These are phyloP conservation scores for Yamadazyma kanchanaburiensis DNA, from an alignment of 1,139 yeast species.

Conservation along the genomic window DNA sequence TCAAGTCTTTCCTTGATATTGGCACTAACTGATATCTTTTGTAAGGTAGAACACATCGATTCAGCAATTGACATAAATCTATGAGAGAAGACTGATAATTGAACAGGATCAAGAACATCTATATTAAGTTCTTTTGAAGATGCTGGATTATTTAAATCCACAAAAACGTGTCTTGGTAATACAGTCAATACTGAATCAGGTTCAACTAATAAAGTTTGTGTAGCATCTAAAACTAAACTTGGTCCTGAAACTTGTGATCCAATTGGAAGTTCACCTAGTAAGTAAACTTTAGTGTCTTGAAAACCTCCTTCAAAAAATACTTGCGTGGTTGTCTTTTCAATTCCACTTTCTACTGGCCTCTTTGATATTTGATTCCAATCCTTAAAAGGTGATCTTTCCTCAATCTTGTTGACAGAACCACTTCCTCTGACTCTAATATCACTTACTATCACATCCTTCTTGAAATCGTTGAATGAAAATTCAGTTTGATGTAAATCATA, in stretches of 20 bases:
- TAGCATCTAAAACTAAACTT: conserved; percentile 18
- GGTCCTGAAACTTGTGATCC: conserved; percentile 19
- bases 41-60: conserved; percentile 20
- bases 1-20: conserved; percentile 24
- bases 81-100: conserved; percentile 19
- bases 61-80: conserved; percentile 23
- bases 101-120: conserved; percentile 17
- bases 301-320: conserved; percentile 43
- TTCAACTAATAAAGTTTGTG: conserved; percentile 19
- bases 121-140: conserved; percentile 5
- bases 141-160: conserved; percentile 18
- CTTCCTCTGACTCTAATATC: conserved; percentile 17
- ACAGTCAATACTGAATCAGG: conserved; percentile 16
- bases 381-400: conserved; percentile 13
- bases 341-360: conserved; percentile 4
- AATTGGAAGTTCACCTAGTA: conserved; percentile 13
- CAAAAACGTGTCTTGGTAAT: conserved; percentile 18
- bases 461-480: conserved; percentile 62
- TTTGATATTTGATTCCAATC: conserved; percentile 8
- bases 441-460: conserved; percentile 34
- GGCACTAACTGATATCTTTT: conserved; percentile 20
- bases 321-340: conserved; percentile 10
- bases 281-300: conserved; percentile 13
- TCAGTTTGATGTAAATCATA: conserved; percentile 56
- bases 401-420: conserved; percentile 33